Evolutionary conservation across 164 flowering plant genomes (phyloP), one percentile per base, ranked within the genome.

Genomic region (Stephania japonica): DNA sequence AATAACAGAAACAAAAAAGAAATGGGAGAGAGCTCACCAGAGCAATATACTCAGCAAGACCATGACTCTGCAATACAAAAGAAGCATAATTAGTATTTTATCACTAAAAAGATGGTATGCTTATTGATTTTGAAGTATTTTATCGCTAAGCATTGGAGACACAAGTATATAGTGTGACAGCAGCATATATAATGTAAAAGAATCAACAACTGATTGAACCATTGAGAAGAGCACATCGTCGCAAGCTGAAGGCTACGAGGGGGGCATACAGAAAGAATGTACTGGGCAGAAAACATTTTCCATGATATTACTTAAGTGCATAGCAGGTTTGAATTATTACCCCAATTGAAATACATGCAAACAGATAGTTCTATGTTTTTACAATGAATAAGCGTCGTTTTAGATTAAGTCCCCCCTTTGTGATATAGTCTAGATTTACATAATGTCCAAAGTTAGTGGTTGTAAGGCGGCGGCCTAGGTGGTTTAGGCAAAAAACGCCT

Each of bases 21-120:
- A 13, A 53, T 70, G 41, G 72, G 38, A 50, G 74, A 75, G 21
- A 72, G 78, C 83, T 77, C 69, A 92, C 97, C 93, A 91, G 97
- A 72, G 97, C 93, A 76, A 94, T 92, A 80, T 88, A 94, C 78
- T 94, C 98, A 66, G 97, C 95, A 78, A 92, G 85, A 26, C 97
- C 98, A 84, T 86, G 90, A 67, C 91, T 89, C 98, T 94, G 97
- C 72, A 84, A 84, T 56, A 73, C 7, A 71, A 24, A 68, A 65
- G 75, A 76, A 50, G 7, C 47, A 62, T 38, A n/a, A 68, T 80
- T 27, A 75, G 73, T n/a, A n/a, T n/a, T n/a, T n/a, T n/a, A n/a
- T n/a, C 25, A 16, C 14, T 67, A 6, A 71, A 42, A 9, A 66
- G n/a, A 18, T 56, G 26, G 65, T 38, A 44, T 11, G 64, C 19